phyloP scores from a whole-genome alignment of 2,329 filamentous ascomycete genomes.

The Beauveria sp. region DNA sequence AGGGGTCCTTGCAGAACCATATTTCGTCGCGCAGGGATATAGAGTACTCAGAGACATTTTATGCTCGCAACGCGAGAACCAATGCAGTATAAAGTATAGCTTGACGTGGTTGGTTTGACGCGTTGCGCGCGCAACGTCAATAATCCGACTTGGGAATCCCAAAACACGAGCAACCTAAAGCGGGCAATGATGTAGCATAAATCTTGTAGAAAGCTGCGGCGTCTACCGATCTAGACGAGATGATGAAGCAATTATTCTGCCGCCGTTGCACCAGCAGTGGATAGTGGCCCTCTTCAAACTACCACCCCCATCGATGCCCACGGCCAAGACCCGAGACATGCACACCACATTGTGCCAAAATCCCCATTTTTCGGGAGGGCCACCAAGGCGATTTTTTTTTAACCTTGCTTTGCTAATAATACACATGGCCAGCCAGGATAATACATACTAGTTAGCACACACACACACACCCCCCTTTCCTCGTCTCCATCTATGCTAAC shows the following conservation, averaged over 20 bases:
- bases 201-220: neutral
- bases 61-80: neutral
- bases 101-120: neutral
- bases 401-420: slow-evolving; percentile 1
- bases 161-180: neutral
- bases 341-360: neutral
- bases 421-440: slow-evolving; percentile 8
- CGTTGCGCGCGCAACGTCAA: neutral
- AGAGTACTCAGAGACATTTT: neutral
- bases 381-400: neutral
- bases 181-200: neutral
- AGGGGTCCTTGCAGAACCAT: neutral
- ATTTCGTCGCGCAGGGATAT: neutral
- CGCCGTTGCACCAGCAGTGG: slow-evolving; percentile 4
- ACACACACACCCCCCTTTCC: neutral
- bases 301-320: neutral
- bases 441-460: too few relatives aligned
- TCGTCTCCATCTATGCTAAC: neutral
- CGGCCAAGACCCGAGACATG: slow-evolving; percentile 10
- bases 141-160: neutral
- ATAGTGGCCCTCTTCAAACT: neutral
- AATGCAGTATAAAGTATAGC: neutral
- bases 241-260: neutral
- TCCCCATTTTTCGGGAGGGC: slow-evolving; percentile 5
- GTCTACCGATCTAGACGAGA: neutral